Conservation (phyloP, 306 rosid genomes). For the Hylodesmum podocarpum region DNA sequence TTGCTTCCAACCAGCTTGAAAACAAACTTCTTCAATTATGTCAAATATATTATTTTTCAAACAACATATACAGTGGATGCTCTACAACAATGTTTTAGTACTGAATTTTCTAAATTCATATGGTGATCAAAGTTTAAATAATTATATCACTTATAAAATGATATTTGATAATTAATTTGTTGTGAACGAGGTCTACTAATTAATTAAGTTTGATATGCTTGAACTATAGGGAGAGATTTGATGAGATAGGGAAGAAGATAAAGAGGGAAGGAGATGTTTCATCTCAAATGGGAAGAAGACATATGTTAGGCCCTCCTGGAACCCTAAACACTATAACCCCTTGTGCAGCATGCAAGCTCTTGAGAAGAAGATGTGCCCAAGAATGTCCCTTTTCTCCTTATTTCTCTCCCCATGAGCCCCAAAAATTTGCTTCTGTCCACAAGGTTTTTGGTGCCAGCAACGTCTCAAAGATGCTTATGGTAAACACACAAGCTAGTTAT, state of each 20-base stretch:
- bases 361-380: constrained; percentile 92
- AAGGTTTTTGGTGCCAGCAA: constrained; percentile 98
- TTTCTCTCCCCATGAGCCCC: constrained; percentile 97
- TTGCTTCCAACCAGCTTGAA: not conserved
- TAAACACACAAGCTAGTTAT: constrained; percentile 14
- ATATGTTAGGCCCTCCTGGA: constrained; percentile 83
- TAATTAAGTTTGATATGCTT: not conserved
- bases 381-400: constrained; percentile 98
- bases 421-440: constrained; percentile 95
- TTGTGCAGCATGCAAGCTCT: constrained; percentile 94
- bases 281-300: constrained; percentile 73
- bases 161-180: not conserved
- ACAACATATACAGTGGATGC: not conserved
- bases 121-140: not conserved
- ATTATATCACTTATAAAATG: not conserved
- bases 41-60: not conserved
- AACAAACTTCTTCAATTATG: constrained; percentile 15
- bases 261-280: constrained; percentile 80
- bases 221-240: constrained; percentile 60
- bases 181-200: not conserved
- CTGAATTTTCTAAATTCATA: not conserved
- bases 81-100: not conserved
- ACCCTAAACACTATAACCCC: constrained; percentile 91
- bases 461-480: constrained; percentile 97
- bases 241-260: constrained; percentile 83